phyloP scores from a whole-genome alignment of 768 basidiomycete species.

The Cystofilobasidium ferigula region DNA sequence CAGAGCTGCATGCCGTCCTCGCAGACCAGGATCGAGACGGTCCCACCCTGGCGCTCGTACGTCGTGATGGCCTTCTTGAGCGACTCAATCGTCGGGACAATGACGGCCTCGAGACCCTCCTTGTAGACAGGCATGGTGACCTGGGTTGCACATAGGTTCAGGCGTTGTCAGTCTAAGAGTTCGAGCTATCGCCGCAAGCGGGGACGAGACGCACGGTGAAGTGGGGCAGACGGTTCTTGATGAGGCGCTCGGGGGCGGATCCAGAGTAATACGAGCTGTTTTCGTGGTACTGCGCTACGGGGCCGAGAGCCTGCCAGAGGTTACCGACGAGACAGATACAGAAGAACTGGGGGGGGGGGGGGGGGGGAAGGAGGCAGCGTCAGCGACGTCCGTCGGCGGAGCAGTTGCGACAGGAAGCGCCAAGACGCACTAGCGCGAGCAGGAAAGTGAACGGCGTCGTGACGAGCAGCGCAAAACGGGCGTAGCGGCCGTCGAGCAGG shows the following conservation, averaged over 20 bases:
- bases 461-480: conserved; percentile 54
- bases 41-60: conserved; percentile 77
- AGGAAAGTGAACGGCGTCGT: conserved; percentile 65
- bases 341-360: too few species aligned
- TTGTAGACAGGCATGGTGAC: conserved; percentile 31
- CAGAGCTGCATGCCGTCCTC: conserved; percentile 56
- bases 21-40: conserved; percentile 65
- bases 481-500: conserved; percentile 52
- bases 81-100: conserved; percentile 40
- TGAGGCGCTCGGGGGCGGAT: conserved; percentile 9
- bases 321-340: conserved; percentile 34
- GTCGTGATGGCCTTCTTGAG: conserved; percentile 70
- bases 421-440: conserved; percentile 43
- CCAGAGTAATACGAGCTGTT: conserved; percentile 36
- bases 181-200: not conserved
- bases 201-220: conserved; percentile 22
- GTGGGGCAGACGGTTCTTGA: conserved; percentile 22
- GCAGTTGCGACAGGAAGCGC: not conserved
- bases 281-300: conserved; percentile 36
- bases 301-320: conserved; percentile 38
- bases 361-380: too few species aligned
- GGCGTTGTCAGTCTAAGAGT: not conserved
- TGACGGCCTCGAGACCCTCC: conserved; percentile 31
- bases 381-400: not conserved
- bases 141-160: conserved; percentile 13